Evolutionary conservation across 1,284 basidiomycete species (phyloP).

Genomic region (Heliocybe sulcata): DNA sequence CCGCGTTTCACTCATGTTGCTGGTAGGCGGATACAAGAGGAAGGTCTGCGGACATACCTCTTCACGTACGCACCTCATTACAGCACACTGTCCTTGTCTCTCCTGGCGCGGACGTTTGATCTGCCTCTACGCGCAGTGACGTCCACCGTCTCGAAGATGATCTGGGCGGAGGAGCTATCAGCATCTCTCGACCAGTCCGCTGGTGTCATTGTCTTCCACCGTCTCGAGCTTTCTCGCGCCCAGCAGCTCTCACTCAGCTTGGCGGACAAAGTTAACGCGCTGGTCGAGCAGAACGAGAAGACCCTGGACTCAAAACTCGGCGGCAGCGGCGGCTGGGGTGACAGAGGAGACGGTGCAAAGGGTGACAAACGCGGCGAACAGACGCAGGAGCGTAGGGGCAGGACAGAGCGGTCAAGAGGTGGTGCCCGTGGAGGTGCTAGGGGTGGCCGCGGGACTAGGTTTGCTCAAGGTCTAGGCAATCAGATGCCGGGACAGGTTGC

Average conservation of each 20-base stretch:
- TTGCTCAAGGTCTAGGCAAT: constrained; percentile 73
- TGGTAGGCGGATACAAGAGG: constrained; percentile 91
- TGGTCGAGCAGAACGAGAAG: constrained; percentile 98
- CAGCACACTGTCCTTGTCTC: constrained; percentile 81
- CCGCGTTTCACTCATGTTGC: constrained; percentile 6
- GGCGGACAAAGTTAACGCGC: constrained; percentile 79
- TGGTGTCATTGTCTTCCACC: constrained; percentile 85
- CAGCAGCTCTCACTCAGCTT: constrained; percentile 86
- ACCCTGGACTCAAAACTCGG: constrained; percentile 87
- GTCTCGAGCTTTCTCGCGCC: constrained; percentile 82
- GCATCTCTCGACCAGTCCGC: constrained; percentile 91
- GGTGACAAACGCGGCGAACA: constrained; percentile 76
- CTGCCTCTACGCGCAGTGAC: constrained; percentile 77
- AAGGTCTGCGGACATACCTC: constrained; percentile 93
- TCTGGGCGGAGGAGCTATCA: constrained; percentile 94
- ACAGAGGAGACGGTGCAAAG: constrained; percentile 62
- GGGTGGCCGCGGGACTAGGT: constrained; percentile 64
- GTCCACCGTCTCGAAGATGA: constrained; percentile 96
- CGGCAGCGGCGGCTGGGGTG: constrained; percentile 56
- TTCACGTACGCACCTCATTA: constrained; percentile 99
- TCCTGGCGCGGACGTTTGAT: constrained; percentile 86
- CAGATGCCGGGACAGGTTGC: constrained; percentile 46
- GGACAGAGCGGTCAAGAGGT: constrained; percentile 57
- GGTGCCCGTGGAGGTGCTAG: constrained; percentile 38
- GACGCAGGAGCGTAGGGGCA: constrained; percentile 63